Evolutionary conservation across 208 protist genomes (phyloP).

Genomic region (Acanthamoeba culbertsoni): DNA sequence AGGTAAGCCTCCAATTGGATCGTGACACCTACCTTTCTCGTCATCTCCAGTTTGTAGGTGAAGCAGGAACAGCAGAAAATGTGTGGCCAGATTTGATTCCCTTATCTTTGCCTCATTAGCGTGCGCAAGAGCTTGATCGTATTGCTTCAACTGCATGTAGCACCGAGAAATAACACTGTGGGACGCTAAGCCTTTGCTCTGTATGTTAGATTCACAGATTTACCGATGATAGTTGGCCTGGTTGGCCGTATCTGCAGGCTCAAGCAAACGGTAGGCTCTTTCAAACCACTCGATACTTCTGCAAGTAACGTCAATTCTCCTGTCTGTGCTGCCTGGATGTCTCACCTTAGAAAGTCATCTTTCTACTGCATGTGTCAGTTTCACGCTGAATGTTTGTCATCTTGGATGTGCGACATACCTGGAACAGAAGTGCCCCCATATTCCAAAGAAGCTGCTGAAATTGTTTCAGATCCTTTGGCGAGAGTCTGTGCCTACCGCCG

Average conservation of each 20-base stretch:
- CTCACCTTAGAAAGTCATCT: not conserved
- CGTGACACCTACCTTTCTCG: not conserved
- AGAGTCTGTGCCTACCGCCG: not conserved
- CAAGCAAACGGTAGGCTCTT: not conserved
- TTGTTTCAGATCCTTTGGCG: not conserved
- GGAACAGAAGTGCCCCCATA: not conserved
- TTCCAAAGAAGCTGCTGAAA: conserved; percentile 41
- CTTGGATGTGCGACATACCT: not conserved
- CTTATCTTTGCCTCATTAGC: not conserved
- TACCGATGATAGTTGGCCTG: conserved; percentile 11
- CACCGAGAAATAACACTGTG: too few species aligned
- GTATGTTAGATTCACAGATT: too few species aligned
- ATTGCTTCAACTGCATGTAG: not conserved
- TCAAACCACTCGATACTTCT: conserved; percentile 28
- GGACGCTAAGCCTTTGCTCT: too few species aligned
- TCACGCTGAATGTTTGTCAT: too few species aligned
- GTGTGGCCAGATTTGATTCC: not conserved
- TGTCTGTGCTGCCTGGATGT: not conserved
- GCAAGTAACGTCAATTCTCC: not conserved
- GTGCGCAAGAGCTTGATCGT: not conserved
- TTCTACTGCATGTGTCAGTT: not conserved
- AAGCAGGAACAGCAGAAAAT: not conserved
- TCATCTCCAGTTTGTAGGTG: not conserved
- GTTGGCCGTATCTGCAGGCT: not conserved
- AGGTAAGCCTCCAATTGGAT: not conserved